These are phyloP conservation scores for Xylaria cubensis DNA, from an alignment of 495 filamentous ascomycete species.

Conservation along the genomic window DNA sequence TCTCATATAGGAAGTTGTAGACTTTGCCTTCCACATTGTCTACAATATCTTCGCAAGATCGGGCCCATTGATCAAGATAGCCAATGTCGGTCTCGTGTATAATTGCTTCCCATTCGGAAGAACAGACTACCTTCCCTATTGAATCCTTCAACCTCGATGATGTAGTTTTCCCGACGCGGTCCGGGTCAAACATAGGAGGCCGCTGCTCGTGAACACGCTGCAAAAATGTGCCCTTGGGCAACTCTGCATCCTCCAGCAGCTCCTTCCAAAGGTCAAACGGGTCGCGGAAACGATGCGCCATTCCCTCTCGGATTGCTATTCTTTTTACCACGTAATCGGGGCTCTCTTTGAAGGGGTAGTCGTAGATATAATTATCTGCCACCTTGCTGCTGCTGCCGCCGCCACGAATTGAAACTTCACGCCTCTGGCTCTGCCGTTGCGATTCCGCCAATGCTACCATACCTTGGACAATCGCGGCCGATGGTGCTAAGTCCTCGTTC, in stretches of 20 bases:
- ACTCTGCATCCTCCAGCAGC: conserved; percentile 7
- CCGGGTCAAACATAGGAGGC: conserved; percentile 15
- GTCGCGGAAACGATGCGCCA: conserved; percentile 8
- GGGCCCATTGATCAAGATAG: not conserved
- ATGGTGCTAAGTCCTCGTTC: too few species aligned
- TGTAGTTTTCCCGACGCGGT: not conserved
- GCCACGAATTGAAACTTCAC: not conserved
- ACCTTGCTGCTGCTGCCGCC: not conserved
- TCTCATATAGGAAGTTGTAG: not conserved
- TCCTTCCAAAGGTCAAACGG: conserved; percentile 14
- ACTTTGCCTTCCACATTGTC: not conserved
- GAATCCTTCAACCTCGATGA: not conserved
- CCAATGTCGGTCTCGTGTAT: not conserved
- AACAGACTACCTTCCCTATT: not conserved
- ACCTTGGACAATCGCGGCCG: not conserved
- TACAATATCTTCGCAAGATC: not conserved
- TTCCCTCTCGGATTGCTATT: not conserved
- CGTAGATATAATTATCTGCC: not conserved
- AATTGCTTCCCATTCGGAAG: not conserved
- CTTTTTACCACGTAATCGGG: not conserved
- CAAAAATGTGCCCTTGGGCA: not conserved
- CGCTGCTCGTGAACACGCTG: not conserved
- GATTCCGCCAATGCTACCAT: conserved; percentile 15
- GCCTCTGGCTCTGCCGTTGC: not conserved
- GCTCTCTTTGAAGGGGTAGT: not conserved